Base-by-base conservation (phyloP, 2,329 filamentous ascomycete genomes). In the Xylaria hypoxylon region DNA sequence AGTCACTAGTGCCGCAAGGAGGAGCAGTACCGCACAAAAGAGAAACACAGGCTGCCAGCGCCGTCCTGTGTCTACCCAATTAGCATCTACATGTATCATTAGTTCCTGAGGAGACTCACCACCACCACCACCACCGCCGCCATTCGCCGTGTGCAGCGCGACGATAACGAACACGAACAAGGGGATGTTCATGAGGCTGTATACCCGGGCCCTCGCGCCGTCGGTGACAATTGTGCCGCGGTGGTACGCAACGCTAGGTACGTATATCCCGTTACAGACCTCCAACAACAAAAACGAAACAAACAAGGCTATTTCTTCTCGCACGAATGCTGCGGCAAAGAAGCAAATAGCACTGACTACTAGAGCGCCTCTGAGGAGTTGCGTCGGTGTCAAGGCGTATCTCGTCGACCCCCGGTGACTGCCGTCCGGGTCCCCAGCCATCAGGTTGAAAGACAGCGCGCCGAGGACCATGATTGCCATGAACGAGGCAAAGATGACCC, bases 391-490 rank as follows among this genome's bases (percentile, higher is more conserved):
- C 10, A 63, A 28, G 10, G 64, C 42, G 8, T 35, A n/a, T 24
- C 48, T 44, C 19, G 15, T 42, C 15, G n/a, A 1, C 3, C 26
- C 38, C 5, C 42, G 38, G 13, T 44, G 24, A 6, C n/a, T 19
- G 3, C 42, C 4, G n/a, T 47, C 58, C 3, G 31, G 33, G 10
- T 62, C 63, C 6, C 42, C 24, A 7, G 45, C 71, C 0, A 73
- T 73, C 40, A 79, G 72, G 68, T 81, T 82, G 75, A 88, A 88
- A 6, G 83, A 69, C 28, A 87, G 80, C 1, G 86, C 87, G n/a
- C 87, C 86, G 6, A 87, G 80, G 76, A 87, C 87, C 76, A 87
- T 86, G 5, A 84, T 81, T 24, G 83, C 83, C 87, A 89, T 88
- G 73, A 89, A 86, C 45, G 81, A 82, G 48, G 84, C 83, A 67